Evolutionary conservation across 2,329 filamentous ascomycete genomes (phyloP), one percentile per base, ranked within the genome.

Genomic region (Beauveria pseudobassiana): DNA sequence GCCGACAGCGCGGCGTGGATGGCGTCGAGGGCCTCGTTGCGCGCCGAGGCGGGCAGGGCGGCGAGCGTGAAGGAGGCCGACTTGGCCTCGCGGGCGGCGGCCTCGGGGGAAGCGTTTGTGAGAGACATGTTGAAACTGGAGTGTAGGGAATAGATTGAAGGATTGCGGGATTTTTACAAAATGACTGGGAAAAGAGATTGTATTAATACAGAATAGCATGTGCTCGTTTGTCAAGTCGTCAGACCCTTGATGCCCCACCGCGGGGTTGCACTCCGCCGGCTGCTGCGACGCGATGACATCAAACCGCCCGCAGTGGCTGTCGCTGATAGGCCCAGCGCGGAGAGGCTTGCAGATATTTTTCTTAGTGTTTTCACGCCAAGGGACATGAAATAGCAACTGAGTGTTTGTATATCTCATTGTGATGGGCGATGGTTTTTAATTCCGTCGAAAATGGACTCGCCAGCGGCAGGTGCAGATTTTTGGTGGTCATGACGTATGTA

Each of bases 21-120:
- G 30, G 88, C 84, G 53, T 88, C 90, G 65, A 99, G 80, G 53
- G 95, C 93, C 62, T 87, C 84, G 77, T 98, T 96, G 70, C 95
- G 88, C 26, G 88, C 88, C 46, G 82, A 76, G 45, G 85, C 84
- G 3, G 91, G 83, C 54, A 98, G 85, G 1, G 90, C 89, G 54
- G 92, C 91, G 50, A 99, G 85, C 58, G 85, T 84, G 71, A 91
- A 89, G 38, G 95, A 96, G 18, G 93, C 91, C 52, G 83, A 77
- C 70, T 92, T 92, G 64, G 93, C 93, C 53, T 87, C 83, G 69
- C 81, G 82, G 43, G 93, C 93, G 58, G 90, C 89, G 66, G 92
- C 86, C 61, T 84, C 79, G 53, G 93, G 90, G 38, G 88, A 88
- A 59, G 89, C 90, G 74, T 90, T 93, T 54, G 93, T 96, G 63